Base-by-base conservation (phyloP, 495 filamentous ascomycete species). In the Aspergillus bertholletiae region DNA sequence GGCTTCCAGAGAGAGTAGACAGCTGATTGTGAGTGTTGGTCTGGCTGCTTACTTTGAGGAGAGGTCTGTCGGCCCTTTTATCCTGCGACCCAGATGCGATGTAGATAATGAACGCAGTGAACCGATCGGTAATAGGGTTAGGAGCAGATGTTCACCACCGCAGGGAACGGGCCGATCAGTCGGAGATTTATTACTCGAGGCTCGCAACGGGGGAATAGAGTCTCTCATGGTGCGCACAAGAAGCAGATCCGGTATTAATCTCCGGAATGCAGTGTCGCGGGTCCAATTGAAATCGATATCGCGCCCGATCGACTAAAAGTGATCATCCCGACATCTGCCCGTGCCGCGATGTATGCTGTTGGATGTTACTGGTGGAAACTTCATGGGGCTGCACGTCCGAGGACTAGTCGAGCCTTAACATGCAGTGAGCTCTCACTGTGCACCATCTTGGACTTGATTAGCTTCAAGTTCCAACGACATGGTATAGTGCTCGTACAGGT, bases 321-420 rank as follows among this genome's bases (percentile, higher is more conserved):
- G 48, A 50, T 50, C 48, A 32, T 39, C 48, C 48, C 48, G 48
- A 50, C 24, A 50, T 11, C 48, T 50, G 17, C 24, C 48, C 48
- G 48, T 13, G 18, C 30, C 30, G 30, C 9, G 2, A 9, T 11
- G 17, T 8, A n/a, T 6, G 37, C 37, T 40, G 8, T 32, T 12
- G 15, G n/a, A 40, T 40, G 3, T 40, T 4, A 39, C 34, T 39
- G 34, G 34, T 13, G 4, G 34, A 17, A 39, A 6, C n/a, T 13
- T 9, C 27, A 28, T n/a, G n/a, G n/a, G n/a, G n/a, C 27, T 28
- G 5, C 27, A 9, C 27, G 9, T 28, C 27, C 5, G n/a, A n/a
- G n/a, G n/a, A n/a, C n/a, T n/a, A 28, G 27, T 28, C 27, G 27
- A 28, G 27, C 27, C 9, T 28, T 5, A 28, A 5, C 27, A 28